Conservation (phyloP, 176 grass and related monocot species). For the Rhynchospora pubera region DNA sequence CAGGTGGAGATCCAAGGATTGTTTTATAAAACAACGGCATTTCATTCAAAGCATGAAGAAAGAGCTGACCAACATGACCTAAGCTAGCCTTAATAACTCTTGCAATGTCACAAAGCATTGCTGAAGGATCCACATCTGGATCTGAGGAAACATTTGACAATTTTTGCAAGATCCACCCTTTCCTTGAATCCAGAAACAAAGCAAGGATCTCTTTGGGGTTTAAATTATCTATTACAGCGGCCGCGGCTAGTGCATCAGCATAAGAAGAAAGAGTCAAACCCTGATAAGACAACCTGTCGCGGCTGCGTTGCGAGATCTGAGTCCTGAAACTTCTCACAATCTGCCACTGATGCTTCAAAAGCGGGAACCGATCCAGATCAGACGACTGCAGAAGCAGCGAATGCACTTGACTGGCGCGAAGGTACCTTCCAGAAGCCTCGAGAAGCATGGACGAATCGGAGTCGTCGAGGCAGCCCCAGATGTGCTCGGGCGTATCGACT, state of each 20-base stretch:
- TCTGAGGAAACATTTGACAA: constrained; percentile 37
- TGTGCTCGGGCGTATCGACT: constrained; percentile 97
- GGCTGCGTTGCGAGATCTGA: constrained; percentile 80
- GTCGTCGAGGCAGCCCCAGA: constrained; percentile 92
- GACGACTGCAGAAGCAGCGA: constrained; percentile 44
- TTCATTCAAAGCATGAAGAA: constrained; percentile 65
- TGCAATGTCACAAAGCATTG: constrained; percentile 59
- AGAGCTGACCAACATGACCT: constrained; percentile 76
- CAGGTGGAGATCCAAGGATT: constrained; percentile 70
- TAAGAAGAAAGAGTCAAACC: constrained; percentile 50
- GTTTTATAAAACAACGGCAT: constrained; percentile 87
- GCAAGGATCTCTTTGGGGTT: constrained; percentile 52
- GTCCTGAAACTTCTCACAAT: constrained; percentile 76
- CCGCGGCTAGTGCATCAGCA: constrained; percentile 75
- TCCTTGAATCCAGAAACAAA: constrained; percentile 67
- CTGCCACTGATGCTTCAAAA: constrained; percentile 82
- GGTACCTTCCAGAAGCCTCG: constrained; percentile 80
- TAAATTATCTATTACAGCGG: constrained; percentile 51
- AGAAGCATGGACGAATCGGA: constrained; percentile 49
- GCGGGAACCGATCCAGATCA: constrained; percentile 55
- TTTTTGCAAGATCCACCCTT: constrained; percentile 77
- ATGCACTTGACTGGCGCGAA: constrained; percentile 64
- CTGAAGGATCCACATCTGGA: constrained; percentile 41
- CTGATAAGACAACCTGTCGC: constrained; percentile 70
- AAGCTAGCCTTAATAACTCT: constrained; percentile 59